phyloP scores from a whole-genome alignment of 768 basidiomycete genomes.

The Tremella mesenterica region DNA sequence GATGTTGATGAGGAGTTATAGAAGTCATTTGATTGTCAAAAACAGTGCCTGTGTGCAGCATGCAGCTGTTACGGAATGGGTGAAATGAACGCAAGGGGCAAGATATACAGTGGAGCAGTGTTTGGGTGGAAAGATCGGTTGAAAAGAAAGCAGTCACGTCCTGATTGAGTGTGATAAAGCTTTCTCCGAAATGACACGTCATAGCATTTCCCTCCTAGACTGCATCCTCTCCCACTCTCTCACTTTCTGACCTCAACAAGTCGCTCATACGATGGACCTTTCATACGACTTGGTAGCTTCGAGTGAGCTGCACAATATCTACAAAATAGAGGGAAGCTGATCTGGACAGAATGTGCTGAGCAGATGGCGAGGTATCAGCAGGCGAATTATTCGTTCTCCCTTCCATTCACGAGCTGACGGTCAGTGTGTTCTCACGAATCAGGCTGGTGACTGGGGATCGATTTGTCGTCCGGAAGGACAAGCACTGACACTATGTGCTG shows the following conservation, averaged over 20 bases:
- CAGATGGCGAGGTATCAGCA: conserved; percentile 43
- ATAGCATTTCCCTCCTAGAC: background rate
- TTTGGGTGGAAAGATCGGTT: background rate
- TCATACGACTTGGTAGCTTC: conserved; percentile 41
- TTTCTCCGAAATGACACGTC: background rate
- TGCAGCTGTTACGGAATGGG: background rate
- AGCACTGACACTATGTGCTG: conserved; percentile 37
- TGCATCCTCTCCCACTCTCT: background rate
- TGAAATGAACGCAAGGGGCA: background rate
- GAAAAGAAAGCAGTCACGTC: background rate
- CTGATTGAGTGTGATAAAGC: background rate
- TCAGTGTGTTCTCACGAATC: conserved; percentile 39
- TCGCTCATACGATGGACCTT: conserved; percentile 39
- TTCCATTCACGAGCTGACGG: background rate
- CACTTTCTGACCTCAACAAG: background rate
- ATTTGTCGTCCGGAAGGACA: conserved; percentile 32
- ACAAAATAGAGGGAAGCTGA: background rate
- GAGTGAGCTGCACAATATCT: conserved; percentile 19
- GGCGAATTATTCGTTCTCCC: conserved; percentile 8
- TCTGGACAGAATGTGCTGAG: conserved; percentile 37
- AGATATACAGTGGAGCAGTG: background rate
- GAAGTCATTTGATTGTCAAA: background rate
- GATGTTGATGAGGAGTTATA: background rate
- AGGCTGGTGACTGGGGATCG: conserved; percentile 33
- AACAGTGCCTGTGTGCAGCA: background rate